A percentile compares a stretch with the other conserved stretches of the same genome.
These are phyloP conservation scores for Kwoniella bestiolae DNA, from an alignment of 768 basidiomycete species.

Conservation along the genomic window DNA sequence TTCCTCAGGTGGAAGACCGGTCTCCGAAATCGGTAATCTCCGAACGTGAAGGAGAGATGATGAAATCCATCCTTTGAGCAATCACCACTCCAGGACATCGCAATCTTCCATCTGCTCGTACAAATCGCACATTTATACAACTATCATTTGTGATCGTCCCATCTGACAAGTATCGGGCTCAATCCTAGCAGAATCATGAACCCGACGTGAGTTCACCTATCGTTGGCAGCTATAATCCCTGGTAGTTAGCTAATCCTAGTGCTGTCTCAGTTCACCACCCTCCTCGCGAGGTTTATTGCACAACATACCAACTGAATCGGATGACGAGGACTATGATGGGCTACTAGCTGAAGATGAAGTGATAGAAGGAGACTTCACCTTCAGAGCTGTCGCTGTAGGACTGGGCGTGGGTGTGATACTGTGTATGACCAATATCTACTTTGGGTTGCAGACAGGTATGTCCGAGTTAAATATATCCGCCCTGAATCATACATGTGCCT, in stretches of 20 bases:
- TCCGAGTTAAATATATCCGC: not conserved
- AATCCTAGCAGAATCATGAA: constrained; percentile 19
- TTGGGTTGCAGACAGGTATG: constrained; percentile 50
- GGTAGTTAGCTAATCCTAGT: not conserved
- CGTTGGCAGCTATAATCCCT: not conserved
- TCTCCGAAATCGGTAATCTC: constrained; percentile 4
- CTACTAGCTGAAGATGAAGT: constrained; percentile 23
- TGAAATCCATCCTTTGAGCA: too few species aligned
- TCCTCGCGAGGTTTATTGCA: constrained; percentile 9
- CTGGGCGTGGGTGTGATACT: constrained; percentile 63
- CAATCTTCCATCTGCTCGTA: too few species aligned
- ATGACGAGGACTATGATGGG: constrained; percentile 27
- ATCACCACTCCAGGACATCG: too few species aligned
- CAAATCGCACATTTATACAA: too few species aligned
- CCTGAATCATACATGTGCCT: too few species aligned
- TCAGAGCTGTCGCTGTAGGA: constrained; percentile 72
- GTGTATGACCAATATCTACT: constrained; percentile 82
- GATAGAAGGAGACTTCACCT: constrained; percentile 50
- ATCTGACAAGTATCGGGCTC: too few species aligned
- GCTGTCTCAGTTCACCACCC: constrained; percentile 13
- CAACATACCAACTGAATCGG: constrained; percentile 19
- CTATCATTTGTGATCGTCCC: too few species aligned
- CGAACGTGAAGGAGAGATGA: not conserved
- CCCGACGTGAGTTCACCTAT: constrained; percentile 10
- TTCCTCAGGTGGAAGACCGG: not conserved